Evolutionary conservation across 1,284 basidiomycete species (phyloP).

Genomic region (Schizophyllum commune): DNA sequence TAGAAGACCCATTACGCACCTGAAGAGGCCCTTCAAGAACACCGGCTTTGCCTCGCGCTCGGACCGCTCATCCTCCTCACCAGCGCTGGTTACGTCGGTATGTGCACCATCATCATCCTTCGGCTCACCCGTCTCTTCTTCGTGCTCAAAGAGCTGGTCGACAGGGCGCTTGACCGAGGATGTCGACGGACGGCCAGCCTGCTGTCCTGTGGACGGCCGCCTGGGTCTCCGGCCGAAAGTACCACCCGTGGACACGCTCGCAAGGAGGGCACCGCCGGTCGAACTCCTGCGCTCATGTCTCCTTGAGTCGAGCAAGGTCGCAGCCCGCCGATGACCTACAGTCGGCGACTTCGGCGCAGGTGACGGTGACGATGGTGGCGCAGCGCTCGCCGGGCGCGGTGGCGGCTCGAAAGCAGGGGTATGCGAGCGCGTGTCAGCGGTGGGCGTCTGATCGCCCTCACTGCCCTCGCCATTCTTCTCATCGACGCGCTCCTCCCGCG

Average conservation of each 20-base stretch:
- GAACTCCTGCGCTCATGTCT: slow-evolving; percentile 74
- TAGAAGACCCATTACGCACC: slow-evolving; percentile 34
- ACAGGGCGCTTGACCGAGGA: not conserved
- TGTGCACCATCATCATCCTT: not conserved
- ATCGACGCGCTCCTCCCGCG: slow-evolving; percentile 9
- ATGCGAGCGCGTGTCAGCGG: not conserved
- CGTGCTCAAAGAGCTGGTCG: not conserved
- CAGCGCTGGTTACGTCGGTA: not conserved
- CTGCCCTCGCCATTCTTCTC: slow-evolving; percentile 5
- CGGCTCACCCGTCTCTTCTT: not conserved
- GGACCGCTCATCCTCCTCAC: slow-evolving; percentile 31
- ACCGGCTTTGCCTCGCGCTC: slow-evolving; percentile 81
- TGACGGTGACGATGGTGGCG: not conserved
- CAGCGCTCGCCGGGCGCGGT: not conserved
- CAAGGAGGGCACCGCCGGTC: slow-evolving; percentile 54
- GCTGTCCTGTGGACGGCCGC: slow-evolving; percentile 4
- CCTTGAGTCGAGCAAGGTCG: slow-evolving; percentile 67
- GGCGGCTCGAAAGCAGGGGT: not conserved
- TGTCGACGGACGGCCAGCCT: not conserved
- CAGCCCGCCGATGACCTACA: slow-evolving; percentile 17
- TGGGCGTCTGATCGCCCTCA: not conserved
- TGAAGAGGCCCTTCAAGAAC: slow-evolving; percentile 86
- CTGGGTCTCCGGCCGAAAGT: slow-evolving; percentile 7
- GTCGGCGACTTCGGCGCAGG: slow-evolving; percentile 2
- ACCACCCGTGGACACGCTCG: slow-evolving; percentile 2